Evolutionary conservation across 176 grass and related monocot species (phyloP), one percentile per base, ranked within the genome.

Genomic region (Oryza brachyantha): DNA sequence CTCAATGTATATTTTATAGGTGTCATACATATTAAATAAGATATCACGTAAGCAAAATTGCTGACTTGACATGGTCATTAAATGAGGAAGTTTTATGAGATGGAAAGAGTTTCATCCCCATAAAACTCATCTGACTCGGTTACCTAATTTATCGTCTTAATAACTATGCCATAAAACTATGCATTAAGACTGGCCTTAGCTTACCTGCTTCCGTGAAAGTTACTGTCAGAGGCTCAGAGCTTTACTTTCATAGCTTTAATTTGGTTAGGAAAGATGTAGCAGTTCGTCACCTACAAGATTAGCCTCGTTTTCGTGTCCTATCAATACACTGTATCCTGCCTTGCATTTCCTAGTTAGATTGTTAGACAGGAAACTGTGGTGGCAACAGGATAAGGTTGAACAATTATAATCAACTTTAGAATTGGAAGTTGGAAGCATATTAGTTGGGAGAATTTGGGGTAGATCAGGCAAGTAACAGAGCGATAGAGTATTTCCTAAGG

Each of bases 201-300:
- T n/a, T 34, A 70, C 19, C 54, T 55, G 62, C 40, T 36, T 55
- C 36, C 7, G 50, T 75, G 81, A 60, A 62, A 36, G 2, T 46
- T 10, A 4, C 52, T 22, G n/a, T 21, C 11, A 13, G 10, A 66
- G n/a, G n/a, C n/a, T n/a, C n/a, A n/a, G n/a, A n/a, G n/a, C n/a
- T n/a, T 46, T 10, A 4, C 52, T 22, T 16, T 21, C 11, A 13
- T 7, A 66, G 46, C 0, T 59, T 77, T 52, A 8, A 19, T 52
- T 72, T 31, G 46, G 19, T 78, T 40, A 5, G 79, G 59, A 61
- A 19, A 6, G 13, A 54, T 41, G 11, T 52, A n/a, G 8, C 19
- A 61, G 40, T 43, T 57, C 13, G 61, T 63, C 75, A 39, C 13
- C 52, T 54, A 41, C 48, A 61, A 78, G 58, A 72, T 78, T 83